phyloP scores from a whole-genome alignment of 805 yeast species.

The Maudiozyma turicensis region DNA sequence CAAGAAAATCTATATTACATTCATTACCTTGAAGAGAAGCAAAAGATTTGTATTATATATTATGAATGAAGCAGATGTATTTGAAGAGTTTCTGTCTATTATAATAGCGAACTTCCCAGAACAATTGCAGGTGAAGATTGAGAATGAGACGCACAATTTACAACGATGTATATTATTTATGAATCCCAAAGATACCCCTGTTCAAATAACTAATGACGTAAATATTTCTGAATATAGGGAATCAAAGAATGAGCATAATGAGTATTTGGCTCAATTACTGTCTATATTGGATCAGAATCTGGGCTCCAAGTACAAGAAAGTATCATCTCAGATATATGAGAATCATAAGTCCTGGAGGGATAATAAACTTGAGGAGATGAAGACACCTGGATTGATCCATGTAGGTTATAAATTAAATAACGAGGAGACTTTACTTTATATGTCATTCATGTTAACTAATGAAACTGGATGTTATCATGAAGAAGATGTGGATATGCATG shows the following conservation, averaged over 20 bases:
- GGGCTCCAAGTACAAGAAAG: constrained; percentile 15
- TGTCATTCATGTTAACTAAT: constrained; percentile 23
- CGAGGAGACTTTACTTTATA: constrained; percentile 8
- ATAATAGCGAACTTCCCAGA: constrained; percentile 2
- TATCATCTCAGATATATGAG: constrained; percentile 13
- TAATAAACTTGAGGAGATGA: constrained; percentile 24
- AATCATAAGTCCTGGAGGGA: constrained; percentile 17
- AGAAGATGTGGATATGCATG: neutral
- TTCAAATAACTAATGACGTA: neutral
- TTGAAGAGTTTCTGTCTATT: neutral
- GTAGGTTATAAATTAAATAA: constrained; percentile 12
- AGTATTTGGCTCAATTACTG: constrained; percentile 4
- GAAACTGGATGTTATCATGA: constrained; percentile 11
- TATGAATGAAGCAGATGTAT: neutral
- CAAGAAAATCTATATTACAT: too few species aligned
- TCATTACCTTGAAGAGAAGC: too few species aligned
- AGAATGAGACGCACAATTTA: neutral
- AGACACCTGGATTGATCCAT: constrained; percentile 18
- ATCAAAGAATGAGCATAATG: neutral
- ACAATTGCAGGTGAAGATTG: neutral
- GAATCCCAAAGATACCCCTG: neutral
- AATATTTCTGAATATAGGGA: neutral
- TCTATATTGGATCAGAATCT: constrained; percentile 16
- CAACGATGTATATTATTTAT: constrained; percentile 3
- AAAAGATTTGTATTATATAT: too few species aligned